These are phyloP conservation scores for Oryza coarctata DNA, from an alignment of 176 grass and related monocot genomes.

Conservation along the genomic window DNA sequence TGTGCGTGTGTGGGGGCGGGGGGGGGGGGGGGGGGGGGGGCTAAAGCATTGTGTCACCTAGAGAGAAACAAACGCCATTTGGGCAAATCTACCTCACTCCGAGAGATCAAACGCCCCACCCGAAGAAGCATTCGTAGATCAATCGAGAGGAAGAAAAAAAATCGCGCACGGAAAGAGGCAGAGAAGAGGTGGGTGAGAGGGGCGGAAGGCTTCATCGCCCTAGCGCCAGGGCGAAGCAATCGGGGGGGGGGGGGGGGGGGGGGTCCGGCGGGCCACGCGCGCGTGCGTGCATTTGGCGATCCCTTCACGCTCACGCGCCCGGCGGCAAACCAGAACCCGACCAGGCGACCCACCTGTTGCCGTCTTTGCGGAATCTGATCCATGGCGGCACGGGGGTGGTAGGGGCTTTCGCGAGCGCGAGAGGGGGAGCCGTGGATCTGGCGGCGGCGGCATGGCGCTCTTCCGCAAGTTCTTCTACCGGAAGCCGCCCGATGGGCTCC, in stretches of 20 bases:
- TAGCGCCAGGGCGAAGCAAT: constrained; percentile 39
- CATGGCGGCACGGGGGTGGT: too few species aligned
- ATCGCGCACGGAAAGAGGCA: not conserved
- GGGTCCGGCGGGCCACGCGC: not conserved
- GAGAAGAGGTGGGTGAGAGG: not conserved
- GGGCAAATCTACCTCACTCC: constrained; percentile 33
- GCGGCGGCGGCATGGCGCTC: constrained; percentile 59
- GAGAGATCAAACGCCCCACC: constrained; percentile 32
- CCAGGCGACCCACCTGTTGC: too few species aligned
- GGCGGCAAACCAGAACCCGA: too few species aligned
- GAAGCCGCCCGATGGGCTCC: constrained; percentile 92
- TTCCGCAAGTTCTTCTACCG: constrained; percentile 99
- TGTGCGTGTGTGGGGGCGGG: too few species aligned
- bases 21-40: too few species aligned
- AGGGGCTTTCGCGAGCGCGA: too few species aligned
- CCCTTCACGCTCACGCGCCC: constrained; percentile 64
- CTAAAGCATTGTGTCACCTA: too few species aligned
- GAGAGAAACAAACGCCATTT: not conserved
- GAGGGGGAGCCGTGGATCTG: constrained; percentile 47
- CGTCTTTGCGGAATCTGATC: too few species aligned
- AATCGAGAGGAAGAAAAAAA: not conserved
- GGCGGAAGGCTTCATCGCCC: constrained; percentile 39
- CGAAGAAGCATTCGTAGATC: not conserved
- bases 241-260: too few species aligned
- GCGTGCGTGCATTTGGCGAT: constrained; percentile 35